Evolutionary conservation across 2,329 filamentous ascomycete species (phyloP).

Genomic region (Lasiodiplodia sp.): DNA sequence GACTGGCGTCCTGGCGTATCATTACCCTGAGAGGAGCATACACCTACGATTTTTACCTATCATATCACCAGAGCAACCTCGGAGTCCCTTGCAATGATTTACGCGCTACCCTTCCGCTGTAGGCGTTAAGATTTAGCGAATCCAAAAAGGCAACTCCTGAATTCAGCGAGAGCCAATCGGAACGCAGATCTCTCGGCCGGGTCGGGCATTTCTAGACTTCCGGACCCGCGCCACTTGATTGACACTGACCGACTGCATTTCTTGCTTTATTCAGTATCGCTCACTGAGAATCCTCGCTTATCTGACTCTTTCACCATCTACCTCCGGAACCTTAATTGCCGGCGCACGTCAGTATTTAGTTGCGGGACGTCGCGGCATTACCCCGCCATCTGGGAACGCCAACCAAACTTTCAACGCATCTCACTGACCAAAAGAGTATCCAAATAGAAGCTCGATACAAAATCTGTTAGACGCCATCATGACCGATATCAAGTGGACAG

Average conservation of each 20-base stretch:
- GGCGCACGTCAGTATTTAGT: not conserved
- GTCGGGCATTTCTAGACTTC: not conserved
- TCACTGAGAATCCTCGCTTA: not conserved
- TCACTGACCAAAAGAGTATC: too few relatives aligned
- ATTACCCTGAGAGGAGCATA: too few relatives aligned
- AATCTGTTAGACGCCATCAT: not conserved
- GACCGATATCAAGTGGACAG: conserved; percentile 8
- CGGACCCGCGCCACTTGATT: not conserved
- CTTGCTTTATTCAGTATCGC: not conserved
- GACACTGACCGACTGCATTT: not conserved
- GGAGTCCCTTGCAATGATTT: too few relatives aligned
- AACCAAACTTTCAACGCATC: not conserved
- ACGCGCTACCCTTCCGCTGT: too few relatives aligned
- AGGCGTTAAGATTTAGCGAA: not conserved
- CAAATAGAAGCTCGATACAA: not conserved
- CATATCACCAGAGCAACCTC: too few relatives aligned
- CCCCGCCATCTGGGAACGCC: not conserved
- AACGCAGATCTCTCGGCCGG: not conserved
- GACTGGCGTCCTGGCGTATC: too few relatives aligned
- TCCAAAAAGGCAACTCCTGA: not conserved
- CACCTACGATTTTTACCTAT: too few relatives aligned
- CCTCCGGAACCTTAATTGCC: not conserved
- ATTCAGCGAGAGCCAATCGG: not conserved
- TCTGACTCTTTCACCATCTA: not conserved
- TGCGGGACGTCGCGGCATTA: not conserved